phyloP scores from a whole-genome alignment of 2,329 filamentous ascomycete genomes.

The Lachnellula hyalina region DNA sequence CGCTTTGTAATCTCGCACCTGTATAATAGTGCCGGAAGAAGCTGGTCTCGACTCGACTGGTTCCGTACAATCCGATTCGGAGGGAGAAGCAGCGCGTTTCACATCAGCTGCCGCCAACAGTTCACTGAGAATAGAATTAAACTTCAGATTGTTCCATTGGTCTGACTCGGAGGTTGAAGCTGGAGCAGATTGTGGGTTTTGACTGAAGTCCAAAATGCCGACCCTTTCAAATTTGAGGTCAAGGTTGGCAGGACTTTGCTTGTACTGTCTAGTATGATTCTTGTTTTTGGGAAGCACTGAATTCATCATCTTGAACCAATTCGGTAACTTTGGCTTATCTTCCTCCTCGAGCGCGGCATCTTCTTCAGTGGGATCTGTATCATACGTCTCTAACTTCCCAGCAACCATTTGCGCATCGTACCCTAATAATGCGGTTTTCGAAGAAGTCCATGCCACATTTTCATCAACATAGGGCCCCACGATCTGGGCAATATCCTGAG shows the following conservation, averaged over 20 bases:
- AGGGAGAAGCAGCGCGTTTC: slow-evolving; percentile 19
- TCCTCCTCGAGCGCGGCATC: slow-evolving; percentile 37
- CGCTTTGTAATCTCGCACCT: slow-evolving; percentile 76
- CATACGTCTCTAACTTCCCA: slow-evolving; percentile 46
- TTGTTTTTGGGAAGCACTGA: neutral
- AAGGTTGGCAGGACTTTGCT: neutral
- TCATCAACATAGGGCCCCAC: slow-evolving; percentile 66
- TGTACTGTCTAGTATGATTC: neutral
- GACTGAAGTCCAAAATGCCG: neutral
- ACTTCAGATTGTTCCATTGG: slow-evolving; percentile 58
- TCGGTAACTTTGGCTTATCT: slow-evolving; percentile 4
- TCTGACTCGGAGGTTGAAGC: slow-evolving; percentile 27
- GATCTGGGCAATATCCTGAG: slow-evolving; percentile 65
- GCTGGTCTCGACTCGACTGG: slow-evolving; percentile 1
- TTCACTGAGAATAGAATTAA: slow-evolving; percentile 51
- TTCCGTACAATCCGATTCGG: slow-evolving; percentile 26
- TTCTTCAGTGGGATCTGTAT: slow-evolving; percentile 40
- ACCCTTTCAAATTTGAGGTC: neutral
- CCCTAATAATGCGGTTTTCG: slow-evolving; percentile 48
- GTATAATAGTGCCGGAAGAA: slow-evolving; percentile 57
- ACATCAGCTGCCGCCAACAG: slow-evolving; percentile 46
- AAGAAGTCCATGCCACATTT: slow-evolving; percentile 40
- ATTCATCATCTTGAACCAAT: slow-evolving; percentile 7
- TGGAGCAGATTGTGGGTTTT: neutral
- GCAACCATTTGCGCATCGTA: slow-evolving; percentile 52